Evolutionary conservation across 805 yeast species (phyloP).

Genomic region (Hemisphaericaspora nanyangensis): DNA sequence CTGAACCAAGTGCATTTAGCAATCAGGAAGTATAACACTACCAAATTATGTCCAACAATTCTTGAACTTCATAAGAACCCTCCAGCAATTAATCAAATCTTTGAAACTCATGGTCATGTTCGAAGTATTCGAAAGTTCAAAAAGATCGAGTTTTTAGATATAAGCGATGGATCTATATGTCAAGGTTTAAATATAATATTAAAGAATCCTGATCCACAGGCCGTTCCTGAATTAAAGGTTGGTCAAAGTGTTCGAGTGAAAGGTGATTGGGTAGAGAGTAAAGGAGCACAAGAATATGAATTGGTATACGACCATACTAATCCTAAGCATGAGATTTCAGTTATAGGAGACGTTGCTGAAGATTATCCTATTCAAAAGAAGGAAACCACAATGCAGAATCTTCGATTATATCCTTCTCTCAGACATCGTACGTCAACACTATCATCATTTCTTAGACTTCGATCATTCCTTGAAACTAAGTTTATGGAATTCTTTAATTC

Average conservation of each 20-base stretch:
- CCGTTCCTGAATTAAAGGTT: conserved; percentile 39
- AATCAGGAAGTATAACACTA: too few species aligned
- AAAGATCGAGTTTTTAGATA: conserved; percentile 73
- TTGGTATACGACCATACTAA: conserved; percentile 22
- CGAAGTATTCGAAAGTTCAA: conserved; percentile 69
- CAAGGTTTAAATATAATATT: conserved; percentile 47
- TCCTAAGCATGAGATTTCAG: conserved; percentile 28
- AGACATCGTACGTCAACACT: conserved; percentile 71
- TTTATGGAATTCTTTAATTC: conserved; percentile 52
- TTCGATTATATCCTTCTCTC: conserved; percentile 71
- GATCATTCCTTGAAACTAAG: conserved; percentile 61
- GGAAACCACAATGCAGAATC: conserved; percentile 56
- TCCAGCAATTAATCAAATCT: conserved; percentile 29
- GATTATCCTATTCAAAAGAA: conserved; percentile 84
- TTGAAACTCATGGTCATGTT: conserved; percentile 61
- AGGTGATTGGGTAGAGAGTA: conserved; percentile 32
- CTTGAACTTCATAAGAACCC: conserved; percentile 28
- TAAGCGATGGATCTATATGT: conserved; percentile 72
- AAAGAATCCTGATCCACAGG: conserved; percentile 17
- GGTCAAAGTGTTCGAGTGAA: conserved; percentile 37
- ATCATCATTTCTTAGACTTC: conserved; percentile 63
- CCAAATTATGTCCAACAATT: conserved; percentile 17
- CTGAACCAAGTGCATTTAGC: too few species aligned
- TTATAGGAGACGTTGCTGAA: conserved; percentile 61
- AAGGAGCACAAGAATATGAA: conserved; percentile 32